Base-by-base conservation (phyloP, 108 stramenopile species). In the Asterionellopsis glacialis region DNA sequence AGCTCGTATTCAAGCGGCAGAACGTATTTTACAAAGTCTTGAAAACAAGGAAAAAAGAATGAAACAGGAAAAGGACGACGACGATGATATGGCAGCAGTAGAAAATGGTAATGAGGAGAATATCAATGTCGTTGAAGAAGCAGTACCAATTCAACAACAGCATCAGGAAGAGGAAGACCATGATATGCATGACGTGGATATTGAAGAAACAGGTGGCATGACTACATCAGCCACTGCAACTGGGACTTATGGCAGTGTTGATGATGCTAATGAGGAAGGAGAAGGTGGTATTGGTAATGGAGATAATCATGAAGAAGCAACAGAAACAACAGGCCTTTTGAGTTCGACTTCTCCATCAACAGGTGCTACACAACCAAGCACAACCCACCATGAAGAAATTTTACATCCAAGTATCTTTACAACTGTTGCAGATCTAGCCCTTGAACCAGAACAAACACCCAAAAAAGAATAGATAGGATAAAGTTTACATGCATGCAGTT, bases 381-480 rank as follows among this genome's bases (percentile, higher is more conserved):
- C 33, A 7, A 2, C 33, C 3, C 22, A 63, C 24, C 24, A 56
- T 52, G 48, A 50, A 9, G 26, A 25, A 49, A 28, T 67, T 25
- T 60, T 60, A 51, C 53, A 59, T 47, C 65, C 65, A n/a, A 67
- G 65, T 33, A 59, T 67, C 25, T 67, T 67, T 50, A 67, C 65
- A 21, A 59, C 56, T 14, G 41, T 67, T 9, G 44, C 24, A 16
- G n/a, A 16, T 55, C 54, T 24, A 5, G 24, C 21, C 1, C 19
- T 19, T 47, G 19, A 19, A 47, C 19, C 45, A 4, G 4, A 19
- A 14, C 42, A 14, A 6, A 21, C 16, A 47, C 45, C 19, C 16
- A 47, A 19, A 47, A 21, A 21, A 9, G 45, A 16, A 16, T 21
- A 21, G 45, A 21, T 47, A 16, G 45, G 2, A 47, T 16, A 9